Evolutionary conservation across 331 rosid genomes (phyloP).

Genomic region (Malus hybrid): DNA sequence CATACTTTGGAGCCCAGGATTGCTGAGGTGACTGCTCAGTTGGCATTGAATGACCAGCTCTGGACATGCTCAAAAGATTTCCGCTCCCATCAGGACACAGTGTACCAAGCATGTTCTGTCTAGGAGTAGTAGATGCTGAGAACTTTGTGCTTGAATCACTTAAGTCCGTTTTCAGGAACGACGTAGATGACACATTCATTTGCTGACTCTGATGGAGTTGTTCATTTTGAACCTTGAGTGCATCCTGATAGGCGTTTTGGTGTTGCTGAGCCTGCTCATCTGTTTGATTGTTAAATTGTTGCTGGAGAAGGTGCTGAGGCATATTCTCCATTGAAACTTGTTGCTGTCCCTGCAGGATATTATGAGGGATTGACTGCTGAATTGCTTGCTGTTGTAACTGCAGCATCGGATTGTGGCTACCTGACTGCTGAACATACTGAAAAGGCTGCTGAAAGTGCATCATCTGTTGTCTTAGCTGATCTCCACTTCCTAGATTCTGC

Average conservation of each 20-base stretch:
- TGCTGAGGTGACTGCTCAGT: conserved; percentile 65
- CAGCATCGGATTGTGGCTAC: conserved; percentile 41
- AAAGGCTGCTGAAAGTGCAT: conserved; percentile 72
- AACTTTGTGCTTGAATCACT: conserved; percentile 53
- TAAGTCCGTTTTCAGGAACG: conserved; percentile 52
- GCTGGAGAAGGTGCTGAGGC: conserved; percentile 58
- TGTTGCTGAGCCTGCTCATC: conserved; percentile 52
- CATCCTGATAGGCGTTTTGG: conserved; percentile 35
- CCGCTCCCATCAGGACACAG: conserved; percentile 63
- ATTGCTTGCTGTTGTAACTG: conserved; percentile 57
- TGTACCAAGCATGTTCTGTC: conserved; percentile 50
- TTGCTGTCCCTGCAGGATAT: conserved; percentile 48
- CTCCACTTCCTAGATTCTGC: conserved; percentile 58
- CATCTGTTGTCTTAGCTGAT: conserved; percentile 63
- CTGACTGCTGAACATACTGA: conserved; percentile 56
- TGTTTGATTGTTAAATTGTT: conserved; percentile 40
- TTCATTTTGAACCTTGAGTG: conserved; percentile 44
- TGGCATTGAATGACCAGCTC: conserved; percentile 50
- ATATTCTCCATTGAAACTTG: conserved; percentile 46
- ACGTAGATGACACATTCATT: conserved; percentile 49
- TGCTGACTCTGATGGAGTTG: conserved; percentile 67
- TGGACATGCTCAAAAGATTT: conserved; percentile 41
- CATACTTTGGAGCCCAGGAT: conserved; percentile 45
- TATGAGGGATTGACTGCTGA: conserved; percentile 46
- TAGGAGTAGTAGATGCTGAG: conserved; percentile 36